Base-by-base conservation (phyloP, 257 asterid species). In the Plectranthus barbatus region DNA sequence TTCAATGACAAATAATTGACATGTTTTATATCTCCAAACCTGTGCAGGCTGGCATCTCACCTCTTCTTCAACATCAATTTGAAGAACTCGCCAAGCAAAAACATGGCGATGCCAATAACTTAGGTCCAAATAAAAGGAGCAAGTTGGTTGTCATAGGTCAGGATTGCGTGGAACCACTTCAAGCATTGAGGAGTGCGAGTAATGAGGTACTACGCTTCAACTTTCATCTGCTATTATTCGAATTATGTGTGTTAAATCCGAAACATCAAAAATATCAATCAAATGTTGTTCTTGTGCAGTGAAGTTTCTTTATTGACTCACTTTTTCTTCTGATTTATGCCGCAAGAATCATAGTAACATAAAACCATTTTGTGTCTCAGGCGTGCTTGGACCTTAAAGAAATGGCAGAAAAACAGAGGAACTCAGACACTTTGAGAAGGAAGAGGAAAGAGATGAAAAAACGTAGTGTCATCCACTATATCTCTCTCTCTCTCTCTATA, bases 111-210 rank as follows among this genome's bases (percentile, higher is more conserved):
- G 34, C 62, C 18, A 74, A 63, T 71, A 68, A 60, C 54, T 39
- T 74, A n/a, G 78, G 59, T n/a, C 80, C 76, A 18, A 71, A 68
- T 56, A 87, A 84, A 69, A 78, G 77, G 77, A 74, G 85, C 62
- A 85, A 76, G 65, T 39, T 93, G 79, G 80, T 84, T 56, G 94
- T 93, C 40, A 87, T 90, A 66, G 99, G 99, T 55, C 99, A 87
- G 75, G 92, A 93, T 65, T 86, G 85, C 9, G 81, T 93, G 46
- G 97, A 93, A 73, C 99, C 99, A 44, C 97, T 93, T 54, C 83
- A 90, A 83, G 99, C 99, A 68, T 81, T 93, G 77, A 79, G 77
- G 60, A 77, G 71, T 12, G 88, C 88, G 45, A 71, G 66, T 51
- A 66, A 75, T 1, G 82, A 73, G 84, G 84, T 81, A 73, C 1